Evolutionary conservation across 495 filamentous ascomycete genomes (phyloP).

Genomic region (Hypoxylon intermedium): DNA sequence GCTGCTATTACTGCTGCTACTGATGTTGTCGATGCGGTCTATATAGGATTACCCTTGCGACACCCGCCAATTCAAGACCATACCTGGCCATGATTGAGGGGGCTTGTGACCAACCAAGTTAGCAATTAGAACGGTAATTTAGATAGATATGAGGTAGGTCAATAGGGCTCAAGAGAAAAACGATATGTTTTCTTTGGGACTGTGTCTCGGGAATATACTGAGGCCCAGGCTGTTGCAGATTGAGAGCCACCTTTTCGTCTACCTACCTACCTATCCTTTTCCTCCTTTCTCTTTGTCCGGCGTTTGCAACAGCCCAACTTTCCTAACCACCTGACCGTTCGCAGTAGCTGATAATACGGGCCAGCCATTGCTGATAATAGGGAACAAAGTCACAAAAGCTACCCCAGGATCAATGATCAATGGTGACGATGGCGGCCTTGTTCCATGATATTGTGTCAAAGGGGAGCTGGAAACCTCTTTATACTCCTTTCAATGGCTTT

Average conservation of each 20-base stretch:
- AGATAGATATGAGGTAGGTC: constrained; percentile 6
- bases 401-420: constrained; percentile 18
- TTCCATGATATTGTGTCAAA: constrained; percentile 8
- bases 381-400: constrained; percentile 31
- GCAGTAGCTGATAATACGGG: constrained; percentile 28
- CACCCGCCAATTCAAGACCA: constrained; percentile 23
- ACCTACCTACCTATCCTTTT: background rate
- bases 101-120: constrained; percentile 24
- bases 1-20: constrained; percentile 6
- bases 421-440: constrained; percentile 28
- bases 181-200: constrained; percentile 27
- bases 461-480: constrained; percentile 5
- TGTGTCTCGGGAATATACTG: constrained; percentile 55
- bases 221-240: constrained; percentile 40
- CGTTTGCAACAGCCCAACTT: constrained; percentile 47
- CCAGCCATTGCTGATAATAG: constrained; percentile 15
- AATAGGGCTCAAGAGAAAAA: constrained; percentile 8
- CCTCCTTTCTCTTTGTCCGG: constrained; percentile 39
- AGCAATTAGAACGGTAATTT: constrained; percentile 4
- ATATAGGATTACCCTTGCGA: constrained; percentile 11
- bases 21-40: too few species aligned
- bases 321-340: constrained; percentile 33
- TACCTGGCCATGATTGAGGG: constrained; percentile 28
- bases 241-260: constrained; percentile 33
- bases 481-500: constrained; percentile 14